These are phyloP conservation scores for Huntiella moniliformis DNA, from an alignment of 2,329 filamentous ascomycete species.

Conservation along the genomic window DNA sequence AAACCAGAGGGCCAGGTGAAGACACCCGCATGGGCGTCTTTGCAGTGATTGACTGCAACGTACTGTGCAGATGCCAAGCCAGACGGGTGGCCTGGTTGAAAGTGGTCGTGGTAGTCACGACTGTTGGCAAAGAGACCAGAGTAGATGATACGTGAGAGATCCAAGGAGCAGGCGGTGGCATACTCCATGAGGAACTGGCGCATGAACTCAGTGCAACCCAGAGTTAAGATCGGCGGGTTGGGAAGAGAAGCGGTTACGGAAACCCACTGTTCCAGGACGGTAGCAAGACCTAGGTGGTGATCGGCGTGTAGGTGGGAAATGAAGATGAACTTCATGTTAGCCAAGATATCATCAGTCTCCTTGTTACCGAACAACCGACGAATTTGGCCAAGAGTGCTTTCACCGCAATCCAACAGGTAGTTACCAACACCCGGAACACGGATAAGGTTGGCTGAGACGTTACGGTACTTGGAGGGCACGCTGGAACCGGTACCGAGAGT, in stretches of 20 bases:
- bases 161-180: slow-evolving; percentile 56
- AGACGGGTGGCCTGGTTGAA: slow-evolving; percentile 26
- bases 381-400: slow-evolving; percentile 80
- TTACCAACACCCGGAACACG: slow-evolving; percentile 70
- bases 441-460: slow-evolving; percentile 77
- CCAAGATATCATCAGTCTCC: slow-evolving; percentile 52
- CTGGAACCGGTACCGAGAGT: slow-evolving; percentile 84
- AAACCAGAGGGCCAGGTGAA: slow-evolving; percentile 64
- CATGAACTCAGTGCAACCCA: slow-evolving; percentile 57
- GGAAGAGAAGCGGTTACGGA: slow-evolving; percentile 26
- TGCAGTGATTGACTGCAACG: slow-evolving; percentile 58
- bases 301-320: slow-evolving; percentile 94
- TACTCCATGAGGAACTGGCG: slow-evolving; percentile 64
- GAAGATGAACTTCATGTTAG: slow-evolving; percentile 64
- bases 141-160: slow-evolving; percentile 35
- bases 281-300: slow-evolving; percentile 74
- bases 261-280: slow-evolving; percentile 69
- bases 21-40: slow-evolving; percentile 54
- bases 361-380: slow-evolving; percentile 49
- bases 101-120: slow-evolving; percentile 17
- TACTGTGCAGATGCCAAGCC: slow-evolving; percentile 50
- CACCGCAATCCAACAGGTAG: slow-evolving; percentile 80
- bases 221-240: slow-evolving; percentile 28
- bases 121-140: slow-evolving; percentile 10
- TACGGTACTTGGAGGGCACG: slow-evolving; percentile 79